phyloP scores from a whole-genome alignment of 768 basidiomycete species.

The Collybia mongolica region DNA sequence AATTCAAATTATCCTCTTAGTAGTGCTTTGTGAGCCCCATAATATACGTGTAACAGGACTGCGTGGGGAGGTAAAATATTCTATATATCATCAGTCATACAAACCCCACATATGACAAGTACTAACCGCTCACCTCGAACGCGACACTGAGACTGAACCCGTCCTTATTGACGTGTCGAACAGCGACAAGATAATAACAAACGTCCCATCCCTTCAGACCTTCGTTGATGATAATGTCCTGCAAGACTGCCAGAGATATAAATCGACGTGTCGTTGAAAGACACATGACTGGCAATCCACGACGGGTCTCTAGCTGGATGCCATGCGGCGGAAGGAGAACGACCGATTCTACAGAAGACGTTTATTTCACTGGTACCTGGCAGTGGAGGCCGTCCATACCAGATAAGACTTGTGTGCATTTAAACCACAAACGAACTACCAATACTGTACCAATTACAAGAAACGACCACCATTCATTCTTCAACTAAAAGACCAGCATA shows the following conservation, averaged over 20 bases:
- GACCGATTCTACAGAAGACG: slow-evolving; percentile 55
- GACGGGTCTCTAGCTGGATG: slow-evolving; percentile 71
- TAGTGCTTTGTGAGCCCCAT: slow-evolving; percentile 51
- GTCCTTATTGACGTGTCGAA: slow-evolving; percentile 30
- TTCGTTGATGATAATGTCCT: slow-evolving; percentile 74
- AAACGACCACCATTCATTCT: not conserved
- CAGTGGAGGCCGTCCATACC: slow-evolving; percentile 7
- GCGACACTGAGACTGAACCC: slow-evolving; percentile 46
- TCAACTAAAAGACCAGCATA: not conserved
- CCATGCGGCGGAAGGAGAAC: slow-evolving; percentile 66
- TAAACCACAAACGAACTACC: slow-evolving; percentile 1
- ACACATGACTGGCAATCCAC: slow-evolving; percentile 46
- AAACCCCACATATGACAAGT: not conserved
- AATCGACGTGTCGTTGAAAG: slow-evolving; percentile 47
- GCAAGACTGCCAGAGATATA: slow-evolving; percentile 52
- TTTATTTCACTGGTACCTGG: not conserved
- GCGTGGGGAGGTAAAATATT: slow-evolving; percentile 63
- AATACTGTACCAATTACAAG: not conserved
- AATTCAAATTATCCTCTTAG: slow-evolving; percentile 14
- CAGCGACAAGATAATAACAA: slow-evolving; percentile 60
- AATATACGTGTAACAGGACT: slow-evolving; percentile 59
- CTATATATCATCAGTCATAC: slow-evolving; percentile 31
- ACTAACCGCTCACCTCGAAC: slow-evolving; percentile 48
- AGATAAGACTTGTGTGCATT: slow-evolving; percentile 7
- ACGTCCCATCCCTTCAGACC: slow-evolving; percentile 72